Evolutionary conservation across 345 rosid genomes (phyloP), one percentile per base, ranked within the genome.

Genomic region (Crucihimalaya himalaica): DNA sequence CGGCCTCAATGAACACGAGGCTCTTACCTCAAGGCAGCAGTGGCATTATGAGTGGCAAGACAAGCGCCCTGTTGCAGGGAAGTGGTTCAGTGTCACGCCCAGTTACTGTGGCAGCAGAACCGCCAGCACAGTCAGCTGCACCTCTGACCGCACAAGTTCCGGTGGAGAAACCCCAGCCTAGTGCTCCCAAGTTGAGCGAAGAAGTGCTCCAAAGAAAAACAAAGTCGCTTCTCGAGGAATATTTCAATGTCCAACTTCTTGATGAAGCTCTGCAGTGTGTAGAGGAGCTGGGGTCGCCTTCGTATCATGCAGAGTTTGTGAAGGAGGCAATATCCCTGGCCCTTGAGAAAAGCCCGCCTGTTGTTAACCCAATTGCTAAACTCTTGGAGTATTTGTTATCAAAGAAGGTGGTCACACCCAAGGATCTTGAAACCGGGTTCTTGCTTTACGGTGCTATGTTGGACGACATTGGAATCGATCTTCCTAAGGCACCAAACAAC

Each of bases 381-480:
- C 93, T 89, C 19, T 68, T 91, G 52, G 93, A 79, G 55, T 68
- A 70, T 77, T 59, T 89, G 48, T 52, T 81, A 15, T 23, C 74
- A 42, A 88, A 86, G 80, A 82, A 87, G 56, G 80, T 84, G 13
- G 21, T 93, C 56, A 83, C 85, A 13, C 39, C 81, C 42, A 73
- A 70, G 25, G 97, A 90, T 70, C 43, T 90, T 7, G 91, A 76
- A 48, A 72, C 80, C 0, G 97, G 98, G 18, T 85, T 85, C 55
- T 47, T 83, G 75, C 76, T 75, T 5, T 93, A 85, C 16, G 86
- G 85, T 42, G 79, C 86, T 0, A 66, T 76, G 83, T 42, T 93
- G 76, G 97, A 93, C 60, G 97, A 93, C 73, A 77, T 93, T 31
- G 97, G 86, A 48, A 87, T 93, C 19, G 98, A 93, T 78, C 75